A percentile compares a stretch with the other conserved stretches of the same genome.
Evolutionary conservation across 2,329 filamentous ascomycete genomes (phyloP).

Genomic region (Xylaria sp.): DNA sequence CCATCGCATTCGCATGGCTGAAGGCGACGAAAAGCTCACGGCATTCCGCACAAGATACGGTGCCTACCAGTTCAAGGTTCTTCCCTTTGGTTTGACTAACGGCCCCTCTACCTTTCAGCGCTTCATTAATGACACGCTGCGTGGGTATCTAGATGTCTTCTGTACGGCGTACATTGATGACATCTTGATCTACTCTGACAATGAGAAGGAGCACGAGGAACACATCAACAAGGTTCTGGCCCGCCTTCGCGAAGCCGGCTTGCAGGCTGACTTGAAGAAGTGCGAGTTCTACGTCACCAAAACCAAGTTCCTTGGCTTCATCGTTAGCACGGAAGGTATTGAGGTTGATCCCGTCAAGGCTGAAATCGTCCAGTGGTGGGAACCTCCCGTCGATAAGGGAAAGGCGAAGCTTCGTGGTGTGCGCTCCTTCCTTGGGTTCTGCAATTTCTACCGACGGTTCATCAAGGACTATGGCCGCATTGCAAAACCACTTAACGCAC

Average conservation of each 20-base stretch:
- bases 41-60: too few relatives aligned
- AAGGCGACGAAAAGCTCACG: too few relatives aligned
- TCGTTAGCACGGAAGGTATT: conserved; percentile 19
- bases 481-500: too few relatives aligned
- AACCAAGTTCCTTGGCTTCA: conserved; percentile 31
- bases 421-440: too few relatives aligned
- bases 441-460: too few relatives aligned
- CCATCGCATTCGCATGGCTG: too few relatives aligned
- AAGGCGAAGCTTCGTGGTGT: background rate
- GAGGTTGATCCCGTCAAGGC: background rate
- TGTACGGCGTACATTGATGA: conserved; percentile 20
- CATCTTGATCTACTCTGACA: conserved; percentile 28
- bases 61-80: too few relatives aligned
- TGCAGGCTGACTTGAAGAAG: conserved; percentile 28
- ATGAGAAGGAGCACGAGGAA: conserved; percentile 22
- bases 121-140: too few relatives aligned
- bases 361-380: background rate
- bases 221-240: conserved; percentile 25
- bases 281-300: conserved; percentile 30
- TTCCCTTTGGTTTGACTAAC: too few relatives aligned
- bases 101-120: too few relatives aligned
- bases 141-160: background rate
- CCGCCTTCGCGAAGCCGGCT: background rate
- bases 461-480: too few relatives aligned
- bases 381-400: background rate